phyloP scores from a whole-genome alignment of 2,329 filamentous ascomycete genomes.

The Epichloe glyceriae region DNA sequence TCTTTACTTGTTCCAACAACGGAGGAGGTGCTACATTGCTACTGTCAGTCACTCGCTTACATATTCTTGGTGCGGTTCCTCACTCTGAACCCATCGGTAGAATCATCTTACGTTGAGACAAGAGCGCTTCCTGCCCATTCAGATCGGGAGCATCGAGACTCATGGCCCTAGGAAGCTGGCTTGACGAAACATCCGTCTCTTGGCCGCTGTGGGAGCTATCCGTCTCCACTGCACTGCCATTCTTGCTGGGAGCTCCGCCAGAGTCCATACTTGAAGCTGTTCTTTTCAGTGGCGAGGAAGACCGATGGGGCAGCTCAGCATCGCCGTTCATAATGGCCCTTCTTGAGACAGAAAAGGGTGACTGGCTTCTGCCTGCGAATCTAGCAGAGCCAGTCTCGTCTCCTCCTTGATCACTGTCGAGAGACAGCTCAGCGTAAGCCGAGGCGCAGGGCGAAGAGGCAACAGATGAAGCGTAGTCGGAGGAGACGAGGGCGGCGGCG shows the following conservation, averaged over 20 bases:
- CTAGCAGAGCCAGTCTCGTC: constrained; percentile 31
- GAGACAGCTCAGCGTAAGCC: constrained; percentile 42
- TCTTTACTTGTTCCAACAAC: constrained; percentile 51
- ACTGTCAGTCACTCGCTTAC: constrained; percentile 2
- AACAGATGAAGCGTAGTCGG: constrained; percentile 40
- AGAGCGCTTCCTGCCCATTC: constrained; percentile 5
- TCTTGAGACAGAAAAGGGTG: constrained; percentile 37
- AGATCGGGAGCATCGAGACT: constrained; percentile 25
- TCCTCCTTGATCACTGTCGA: constrained; percentile 41
- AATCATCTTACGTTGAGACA: constrained; percentile 3
- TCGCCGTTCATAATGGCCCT: constrained; percentile 48
- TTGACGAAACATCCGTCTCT: constrained; percentile 9
- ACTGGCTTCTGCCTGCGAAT: constrained; percentile 32
- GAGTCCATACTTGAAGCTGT: constrained; percentile 49
- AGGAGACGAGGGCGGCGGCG: constrained; percentile 26
- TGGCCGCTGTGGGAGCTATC: constrained; percentile 17
- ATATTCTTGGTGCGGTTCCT: neutral
- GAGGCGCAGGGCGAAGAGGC: constrained; percentile 44
- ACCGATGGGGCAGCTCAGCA: constrained; percentile 43
- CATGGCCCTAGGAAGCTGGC: constrained; percentile 24
- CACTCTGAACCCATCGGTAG: neutral
- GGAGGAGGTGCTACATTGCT: constrained; percentile 20
- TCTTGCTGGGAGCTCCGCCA: constrained; percentile 27
- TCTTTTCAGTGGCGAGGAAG: constrained; percentile 52
- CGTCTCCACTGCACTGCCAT: constrained; percentile 33